Percentiles rank a stretch among this genome's conserved stretches.
These are phyloP conservation scores for Leccinum olivaceoglutinosum DNA, from an alignment of 1,284 basidiomycete species.

Conservation along the genomic window DNA sequence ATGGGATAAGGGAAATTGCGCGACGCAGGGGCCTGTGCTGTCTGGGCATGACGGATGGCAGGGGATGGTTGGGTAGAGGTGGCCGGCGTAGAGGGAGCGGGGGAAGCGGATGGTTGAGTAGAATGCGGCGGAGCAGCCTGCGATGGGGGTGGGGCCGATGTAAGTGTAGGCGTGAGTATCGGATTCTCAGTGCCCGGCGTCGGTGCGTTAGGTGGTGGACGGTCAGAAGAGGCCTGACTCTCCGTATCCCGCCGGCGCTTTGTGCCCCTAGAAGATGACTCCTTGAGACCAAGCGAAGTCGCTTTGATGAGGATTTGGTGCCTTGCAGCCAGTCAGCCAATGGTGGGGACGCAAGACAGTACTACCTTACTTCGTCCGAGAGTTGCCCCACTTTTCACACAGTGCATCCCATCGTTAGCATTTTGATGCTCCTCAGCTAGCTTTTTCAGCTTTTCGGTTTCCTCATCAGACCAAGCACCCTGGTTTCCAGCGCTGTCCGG, in stretches of 20 bases:
- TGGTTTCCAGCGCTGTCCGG: slow-evolving; percentile 48
- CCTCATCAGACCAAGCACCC: slow-evolving; percentile 73
- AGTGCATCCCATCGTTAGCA: slow-evolving; percentile 64
- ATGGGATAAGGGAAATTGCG: slow-evolving; percentile 41
- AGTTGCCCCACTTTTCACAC: slow-evolving; percentile 63
- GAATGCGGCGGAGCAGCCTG: slow-evolving; percentile 20
- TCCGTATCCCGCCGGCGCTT: slow-evolving; percentile 57
- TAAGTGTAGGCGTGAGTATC: slow-evolving; percentile 15
- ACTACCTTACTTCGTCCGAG: slow-evolving; percentile 32
- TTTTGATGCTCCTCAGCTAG: slow-evolving; percentile 60
- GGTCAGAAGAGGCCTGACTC: slow-evolving; percentile 28
- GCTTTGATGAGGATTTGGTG: slow-evolving; percentile 77
- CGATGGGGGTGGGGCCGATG: slow-evolving; percentile 17
- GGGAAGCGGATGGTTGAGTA: slow-evolving; percentile 26
- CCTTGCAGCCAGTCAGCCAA: slow-evolving; percentile 33
- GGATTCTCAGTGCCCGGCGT: slow-evolving; percentile 23
- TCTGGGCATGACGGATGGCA: slow-evolving; percentile 29
- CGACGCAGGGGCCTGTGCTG: slow-evolving; percentile 27
- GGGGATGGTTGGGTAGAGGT: slow-evolving; percentile 29
- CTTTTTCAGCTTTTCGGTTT: slow-evolving; percentile 58
- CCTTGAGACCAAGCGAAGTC: slow-evolving; percentile 66
- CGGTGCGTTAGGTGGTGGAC: slow-evolving; percentile 23
- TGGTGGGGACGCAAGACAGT: background rate
- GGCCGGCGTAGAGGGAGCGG: slow-evolving; percentile 27
- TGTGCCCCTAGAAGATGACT: slow-evolving; percentile 57